Base-by-base conservation (phyloP, 2,329 filamentous ascomycete species). In the Scleromitrula shiraiana region DNA sequence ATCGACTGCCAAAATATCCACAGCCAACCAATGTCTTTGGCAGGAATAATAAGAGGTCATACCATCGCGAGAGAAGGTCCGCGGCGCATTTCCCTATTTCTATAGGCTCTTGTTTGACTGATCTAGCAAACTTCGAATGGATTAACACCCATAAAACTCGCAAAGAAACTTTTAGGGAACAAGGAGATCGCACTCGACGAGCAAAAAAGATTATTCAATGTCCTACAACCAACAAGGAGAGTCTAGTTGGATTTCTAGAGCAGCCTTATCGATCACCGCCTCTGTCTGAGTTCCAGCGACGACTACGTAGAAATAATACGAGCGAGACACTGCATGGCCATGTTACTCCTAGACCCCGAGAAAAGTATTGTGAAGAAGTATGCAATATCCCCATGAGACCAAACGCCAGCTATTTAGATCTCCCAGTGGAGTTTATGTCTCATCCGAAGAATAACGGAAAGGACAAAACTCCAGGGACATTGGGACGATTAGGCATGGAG, bases 41-140 rank as follows among this genome's bases (percentile, higher is more conserved):
- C 2, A 41, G 39, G 8, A 33, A 44, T 36, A 7, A 5, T 33
- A 15, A 9, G 32, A 10, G n/a, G 26, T 24, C 14, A 14, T 53
- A 50, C 46, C 41, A 53, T 22, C 27, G 42, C 4, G 24, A 20
- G 3, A 40, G 49, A 19, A 45, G 23, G 7, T 35, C 50, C 2
- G 53, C 55, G 7, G 52, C 55, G 1, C 53, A 56, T 40, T 10
- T n/a, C 2, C 23, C 32, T 7, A 20, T 53, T 5, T 54, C 46
- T 5, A 35, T 56, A 7, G 54, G 52, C 12, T 53, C 52, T 23
- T 49, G 43, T 2, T 15, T 55, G 3, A 46, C 42, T 3, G 57
- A 59, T 38, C 36, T 59, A 1, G 50, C 55, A 9, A 15, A 12
- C 3, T 56, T 53, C 27, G 54, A 58, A 4, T 54, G 53, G 50